Evolutionary conservation across 768 basidiomycete species (phyloP).

Genomic region (Lyophyllum decastes): DNA sequence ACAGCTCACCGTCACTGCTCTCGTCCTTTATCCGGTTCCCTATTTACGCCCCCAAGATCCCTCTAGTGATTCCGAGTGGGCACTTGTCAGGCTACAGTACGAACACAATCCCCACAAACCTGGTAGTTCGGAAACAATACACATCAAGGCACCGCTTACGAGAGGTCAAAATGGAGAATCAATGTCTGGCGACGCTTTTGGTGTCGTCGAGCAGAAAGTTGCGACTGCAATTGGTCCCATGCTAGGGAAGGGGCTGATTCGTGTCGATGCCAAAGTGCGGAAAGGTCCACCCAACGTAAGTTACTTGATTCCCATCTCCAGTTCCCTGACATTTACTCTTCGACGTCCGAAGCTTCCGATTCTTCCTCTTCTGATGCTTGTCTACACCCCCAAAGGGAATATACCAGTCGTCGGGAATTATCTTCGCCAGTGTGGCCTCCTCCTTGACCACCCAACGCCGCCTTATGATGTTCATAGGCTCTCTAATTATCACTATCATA

Average conservation of each 20-base stretch:
- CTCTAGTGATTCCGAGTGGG: constrained; percentile 59
- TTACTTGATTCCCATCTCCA: constrained; percentile 14
- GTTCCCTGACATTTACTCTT: constrained; percentile 11
- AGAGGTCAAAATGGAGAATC: constrained; percentile 55
- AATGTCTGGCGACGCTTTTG: constrained; percentile 68
- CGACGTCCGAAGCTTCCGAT: constrained; percentile 66
- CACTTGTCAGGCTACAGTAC: constrained; percentile 67
- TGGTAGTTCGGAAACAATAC: constrained; percentile 69
- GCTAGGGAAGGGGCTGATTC: constrained; percentile 81
- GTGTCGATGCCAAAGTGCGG: constrained; percentile 75
- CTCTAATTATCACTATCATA: constrained; percentile 71
- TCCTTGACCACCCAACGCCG: constrained; percentile 79
- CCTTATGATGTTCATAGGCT: constrained; percentile 64
- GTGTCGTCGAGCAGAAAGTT: constrained; percentile 84
- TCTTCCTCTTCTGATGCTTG: constrained; percentile 79
- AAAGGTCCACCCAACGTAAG: constrained; percentile 62
- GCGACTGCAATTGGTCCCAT: constrained; percentile 79
- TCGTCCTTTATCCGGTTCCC: constrained; percentile 79
- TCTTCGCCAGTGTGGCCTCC: constrained; percentile 64
- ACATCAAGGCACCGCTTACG: constrained; percentile 66
- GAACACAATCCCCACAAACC: constrained; percentile 63
- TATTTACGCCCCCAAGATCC: constrained; percentile 58
- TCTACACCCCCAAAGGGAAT: constrained; percentile 94
- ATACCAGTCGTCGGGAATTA: constrained; percentile 79
- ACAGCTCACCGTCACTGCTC: constrained; percentile 76